Conservation (phyloP, 176 grass and related monocot species). For the Rhynchospora pubera region DNA sequence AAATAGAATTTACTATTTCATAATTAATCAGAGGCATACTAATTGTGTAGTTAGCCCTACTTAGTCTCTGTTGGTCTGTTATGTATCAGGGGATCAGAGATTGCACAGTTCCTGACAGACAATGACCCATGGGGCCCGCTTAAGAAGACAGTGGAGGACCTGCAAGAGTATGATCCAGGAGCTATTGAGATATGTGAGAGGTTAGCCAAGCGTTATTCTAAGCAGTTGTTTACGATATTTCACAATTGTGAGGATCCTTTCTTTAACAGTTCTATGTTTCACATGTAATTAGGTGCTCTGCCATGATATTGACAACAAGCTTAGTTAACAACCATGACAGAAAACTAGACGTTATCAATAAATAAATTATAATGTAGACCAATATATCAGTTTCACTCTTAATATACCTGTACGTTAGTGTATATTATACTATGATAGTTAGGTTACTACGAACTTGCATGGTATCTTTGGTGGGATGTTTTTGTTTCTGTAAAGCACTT, state of each 20-base stretch:
- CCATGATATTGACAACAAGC: not conserved
- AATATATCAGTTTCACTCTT: not conserved
- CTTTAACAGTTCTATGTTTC: conserved; percentile 40
- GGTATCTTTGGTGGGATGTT: not conserved
- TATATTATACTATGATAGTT: not conserved
- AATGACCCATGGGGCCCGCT: conserved; percentile 43
- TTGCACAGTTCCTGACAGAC: conserved; percentile 70
- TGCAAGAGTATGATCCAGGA: conserved; percentile 28
- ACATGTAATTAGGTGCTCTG: too few species aligned
- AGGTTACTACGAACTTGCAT: not conserved
- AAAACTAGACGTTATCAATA: too few species aligned
- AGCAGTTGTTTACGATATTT: conserved; percentile 72
- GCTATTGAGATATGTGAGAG: conserved; percentile 41
- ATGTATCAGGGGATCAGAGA: conserved; percentile 50
- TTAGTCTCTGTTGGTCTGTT: too few species aligned
- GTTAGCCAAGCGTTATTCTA: conserved; percentile 48
- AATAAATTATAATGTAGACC: too few species aligned
- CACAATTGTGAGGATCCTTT: conserved; percentile 54
- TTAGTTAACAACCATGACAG: not conserved
- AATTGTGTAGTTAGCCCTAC: not conserved
- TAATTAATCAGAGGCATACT: not conserved
- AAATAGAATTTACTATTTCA: not conserved
- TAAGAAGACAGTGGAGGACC: conserved; percentile 44
- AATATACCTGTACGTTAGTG: not conserved
- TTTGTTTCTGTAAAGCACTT: not conserved